Evolutionary conservation across 108 stramenopile genomes (phyloP), one percentile per base, ranked within the genome.

Genomic region (Skeletonema menzelii): DNA sequence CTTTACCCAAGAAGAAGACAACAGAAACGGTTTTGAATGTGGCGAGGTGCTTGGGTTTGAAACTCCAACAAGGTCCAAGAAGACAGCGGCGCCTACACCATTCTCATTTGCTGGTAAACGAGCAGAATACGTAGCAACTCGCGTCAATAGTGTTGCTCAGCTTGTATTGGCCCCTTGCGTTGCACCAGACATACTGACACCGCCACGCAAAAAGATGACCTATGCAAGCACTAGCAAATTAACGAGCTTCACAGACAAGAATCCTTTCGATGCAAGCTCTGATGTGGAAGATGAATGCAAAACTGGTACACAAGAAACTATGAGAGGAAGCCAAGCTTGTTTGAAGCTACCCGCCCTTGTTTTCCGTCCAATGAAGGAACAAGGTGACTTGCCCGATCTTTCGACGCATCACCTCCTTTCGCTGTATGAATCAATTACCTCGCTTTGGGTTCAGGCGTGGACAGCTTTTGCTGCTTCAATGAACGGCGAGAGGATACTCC

Each of bases 141-240:
- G 91, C 13, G 78, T 91, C 13, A 86, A 83, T 67, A 83, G 74
- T 15, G 87, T 88, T 62, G 94, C 94, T 8, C 86, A 90, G 55
- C 80, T 89, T 10, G 83, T 95, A 67, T 82, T 95, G n/a, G 89
- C 91, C 14, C 94, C 94, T 10, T 95, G 94, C 62, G 87, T 89
- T 3, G 84, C 91, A n/a, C 88, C 88, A 10, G 83, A 60, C 10
- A 59, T 67, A 28, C 63, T 84, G 61, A 70, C 77, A 65, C 49
- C 49, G 22, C 49, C 49, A 53, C 19, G 49, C 20, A 53, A 22
- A 53, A 53, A 53, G 22, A 22, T 22, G 20, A 5, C 49, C 10
- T 53, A 20, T 53, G 22, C 49, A 15, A 2, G 19, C 8, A 22
- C 20, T 53, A 53, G 49, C 49, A 53, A 44, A 14, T 59, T 69